Evolutionary conservation across 2,329 filamentous ascomycete species (phyloP).

Genomic region (Capronia coronata): DNA sequence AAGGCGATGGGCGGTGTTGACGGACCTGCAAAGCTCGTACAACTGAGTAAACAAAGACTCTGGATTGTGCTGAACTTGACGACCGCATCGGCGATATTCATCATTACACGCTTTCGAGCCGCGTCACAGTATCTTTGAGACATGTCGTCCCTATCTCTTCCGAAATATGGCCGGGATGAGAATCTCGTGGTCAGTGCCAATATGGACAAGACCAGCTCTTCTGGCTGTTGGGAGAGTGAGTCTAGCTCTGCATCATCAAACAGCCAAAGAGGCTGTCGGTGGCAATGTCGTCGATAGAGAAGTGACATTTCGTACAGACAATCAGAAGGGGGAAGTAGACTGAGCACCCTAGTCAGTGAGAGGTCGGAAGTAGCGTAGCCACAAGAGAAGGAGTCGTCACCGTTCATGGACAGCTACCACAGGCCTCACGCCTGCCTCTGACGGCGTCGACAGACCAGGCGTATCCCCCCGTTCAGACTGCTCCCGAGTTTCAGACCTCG

Average conservation of each 20-base stretch:
- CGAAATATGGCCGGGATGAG: not conserved
- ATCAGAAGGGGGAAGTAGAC: not conserved
- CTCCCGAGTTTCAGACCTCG: not conserved
- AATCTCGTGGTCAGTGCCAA: constrained; percentile 32
- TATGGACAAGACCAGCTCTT: constrained; percentile 34
- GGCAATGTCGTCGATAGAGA: constrained; percentile 35
- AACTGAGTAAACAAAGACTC: constrained; percentile 47
- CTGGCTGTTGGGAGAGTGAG: constrained; percentile 32
- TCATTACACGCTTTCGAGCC: constrained; percentile 3
- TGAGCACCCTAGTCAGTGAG: not conserved
- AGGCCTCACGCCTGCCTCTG: not conserved
- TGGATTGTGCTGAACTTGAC: constrained; percentile 48
- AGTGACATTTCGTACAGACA: constrained; percentile 17
- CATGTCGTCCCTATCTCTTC: not conserved
- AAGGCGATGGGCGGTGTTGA: too few species aligned
- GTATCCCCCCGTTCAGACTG: too few species aligned
- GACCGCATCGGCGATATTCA: constrained; percentile 40
- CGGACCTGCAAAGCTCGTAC: constrained; percentile 46
- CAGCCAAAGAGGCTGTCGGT: constrained; percentile 36
- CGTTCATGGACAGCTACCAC: not conserved
- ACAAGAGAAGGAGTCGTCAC: not conserved
- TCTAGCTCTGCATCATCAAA: constrained; percentile 33
- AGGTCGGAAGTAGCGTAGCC: not conserved
- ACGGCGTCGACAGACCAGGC: not conserved
- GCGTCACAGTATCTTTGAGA: not conserved